phyloP scores from a whole-genome alignment of 306 rosid species.

The Trifolium pratense region DNA sequence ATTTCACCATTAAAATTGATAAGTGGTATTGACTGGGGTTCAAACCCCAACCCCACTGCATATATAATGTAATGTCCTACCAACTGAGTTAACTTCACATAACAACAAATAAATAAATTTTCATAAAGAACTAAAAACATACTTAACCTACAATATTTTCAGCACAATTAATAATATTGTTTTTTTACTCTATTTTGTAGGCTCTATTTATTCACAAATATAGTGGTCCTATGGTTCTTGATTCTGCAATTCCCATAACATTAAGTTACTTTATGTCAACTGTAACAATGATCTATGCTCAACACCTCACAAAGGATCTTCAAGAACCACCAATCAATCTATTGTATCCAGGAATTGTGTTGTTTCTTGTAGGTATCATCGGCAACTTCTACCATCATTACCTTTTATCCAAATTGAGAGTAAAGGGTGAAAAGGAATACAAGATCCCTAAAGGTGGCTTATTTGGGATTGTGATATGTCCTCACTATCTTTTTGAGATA shows the following conservation, averaged over 20 bases:
- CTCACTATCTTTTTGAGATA: constrained; percentile 82
- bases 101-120: no score
- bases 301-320: constrained; percentile 57
- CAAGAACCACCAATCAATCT: constrained; percentile 62
- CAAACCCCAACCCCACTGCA: no score
- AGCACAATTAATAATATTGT: not conserved
- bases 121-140: no score
- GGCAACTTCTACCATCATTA: constrained; percentile 86
- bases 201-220: constrained; percentile 75
- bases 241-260: constrained; percentile 52
- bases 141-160: no score
- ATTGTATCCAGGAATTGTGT: constrained; percentile 49
- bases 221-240: constrained; percentile 61
- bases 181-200: constrained; percentile 44
- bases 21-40: no score
- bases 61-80: no score
- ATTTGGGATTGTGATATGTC: constrained; percentile 67
- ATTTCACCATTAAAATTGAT: no score
- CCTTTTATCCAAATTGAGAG: constrained; percentile 64
- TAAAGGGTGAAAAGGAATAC: constrained; percentile 64
- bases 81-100: no score
- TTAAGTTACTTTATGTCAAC: constrained; percentile 56
- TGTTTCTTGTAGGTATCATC: constrained; percentile 62
- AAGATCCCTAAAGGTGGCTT: constrained; percentile 83
- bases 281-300: constrained; percentile 61